Base-by-base conservation (phyloP, 805 yeast species). In the Cyberlindnera meyerae region DNA sequence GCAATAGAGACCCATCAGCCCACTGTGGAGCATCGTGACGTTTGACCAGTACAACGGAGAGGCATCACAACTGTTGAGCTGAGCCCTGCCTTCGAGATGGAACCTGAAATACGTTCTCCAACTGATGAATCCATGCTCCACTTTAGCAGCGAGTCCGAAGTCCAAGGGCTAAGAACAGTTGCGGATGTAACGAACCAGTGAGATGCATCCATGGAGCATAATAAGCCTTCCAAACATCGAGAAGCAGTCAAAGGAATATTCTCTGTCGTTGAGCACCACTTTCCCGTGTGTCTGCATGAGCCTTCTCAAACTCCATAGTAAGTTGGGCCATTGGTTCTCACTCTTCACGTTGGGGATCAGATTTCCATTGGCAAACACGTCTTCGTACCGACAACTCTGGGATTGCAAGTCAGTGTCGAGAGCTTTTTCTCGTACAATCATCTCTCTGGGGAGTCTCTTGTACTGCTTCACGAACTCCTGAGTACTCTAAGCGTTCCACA, bases 401-500 rank as follows among this genome's bases (percentile, higher is more conserved):
- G 30, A n/a, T 18, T 25, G 38, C 16, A 29, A 29, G 20, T 28
- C 37, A 21, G 8, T 13, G n/a, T 33, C 42, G 11, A 34, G 21
- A 2, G 29, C 36, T 12, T 29, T 30, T 12, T 27, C 32, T 33
- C 48, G 37, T 2, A 32, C 31, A 11, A 37, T 36, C 14, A 51
- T 26, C 8, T 48, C 54, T 39, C 48, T 44, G 2, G 65, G 67
- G 29, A 58, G 60, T 18, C 44, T 48, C 24, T 37, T 28, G 32
- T 52, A 58, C 29, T 54, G 57, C 6, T 36, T 27, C 18, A 49
- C 40, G 31, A 63, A 63, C 3, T 33, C 24, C 1, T 27, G 12
- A 0, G 55, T 47, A 33, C 46, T 47, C 1, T 37, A 18, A 8
- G 72, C 66, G 21, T 53, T 41, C 75, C 75, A 70, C 15, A 67